Evolutionary conservation across 2,329 filamentous ascomycete species (phyloP).

Genomic region (Diaporthe vexans): DNA sequence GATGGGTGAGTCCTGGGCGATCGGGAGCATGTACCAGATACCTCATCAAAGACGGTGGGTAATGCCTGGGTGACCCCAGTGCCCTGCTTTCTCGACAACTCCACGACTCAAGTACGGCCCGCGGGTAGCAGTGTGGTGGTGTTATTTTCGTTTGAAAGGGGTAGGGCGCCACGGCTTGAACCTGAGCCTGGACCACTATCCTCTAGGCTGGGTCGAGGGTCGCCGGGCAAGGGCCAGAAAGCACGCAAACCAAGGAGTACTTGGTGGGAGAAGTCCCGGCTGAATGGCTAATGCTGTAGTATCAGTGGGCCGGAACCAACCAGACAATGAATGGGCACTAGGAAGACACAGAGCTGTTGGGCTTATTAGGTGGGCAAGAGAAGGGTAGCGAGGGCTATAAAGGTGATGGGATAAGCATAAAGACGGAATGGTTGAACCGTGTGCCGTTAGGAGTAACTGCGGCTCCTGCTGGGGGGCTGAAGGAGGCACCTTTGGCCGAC

Average conservation of each 20-base stretch:
- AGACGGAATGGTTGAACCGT: constrained; percentile 12
- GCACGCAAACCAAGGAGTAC: constrained; percentile 52
- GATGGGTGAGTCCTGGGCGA: constrained; percentile 44
- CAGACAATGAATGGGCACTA: constrained; percentile 44
- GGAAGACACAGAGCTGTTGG: constrained; percentile 42
- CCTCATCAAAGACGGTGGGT: constrained; percentile 56
- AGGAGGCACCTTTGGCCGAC: constrained; percentile 18
- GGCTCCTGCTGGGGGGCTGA: constrained; percentile 6
- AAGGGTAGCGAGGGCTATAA: constrained; percentile 31
- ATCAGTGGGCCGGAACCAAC: constrained; percentile 55
- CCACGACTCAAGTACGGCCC: constrained; percentile 53
- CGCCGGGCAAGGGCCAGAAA: constrained; percentile 52
- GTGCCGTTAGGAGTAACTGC: constrained; percentile 22
- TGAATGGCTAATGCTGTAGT: constrained; percentile 65
- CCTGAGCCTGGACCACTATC: constrained; percentile 52
- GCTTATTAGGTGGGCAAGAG: constrained; percentile 30
- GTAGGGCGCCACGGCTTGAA: constrained; percentile 37
- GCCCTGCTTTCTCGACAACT: constrained; percentile 52
- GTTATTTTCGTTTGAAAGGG: constrained; percentile 41
- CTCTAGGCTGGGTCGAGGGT: constrained; percentile 41
- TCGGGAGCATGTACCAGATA: constrained; percentile 54
- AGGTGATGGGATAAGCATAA: constrained; percentile 32
- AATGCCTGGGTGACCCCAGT: constrained; percentile 52
- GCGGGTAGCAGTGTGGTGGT: constrained; percentile 48
- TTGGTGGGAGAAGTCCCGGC: constrained; percentile 59